Conservation (phyloP, 768 basidiomycete species). For the Cystofilobasidium macerans region DNA sequence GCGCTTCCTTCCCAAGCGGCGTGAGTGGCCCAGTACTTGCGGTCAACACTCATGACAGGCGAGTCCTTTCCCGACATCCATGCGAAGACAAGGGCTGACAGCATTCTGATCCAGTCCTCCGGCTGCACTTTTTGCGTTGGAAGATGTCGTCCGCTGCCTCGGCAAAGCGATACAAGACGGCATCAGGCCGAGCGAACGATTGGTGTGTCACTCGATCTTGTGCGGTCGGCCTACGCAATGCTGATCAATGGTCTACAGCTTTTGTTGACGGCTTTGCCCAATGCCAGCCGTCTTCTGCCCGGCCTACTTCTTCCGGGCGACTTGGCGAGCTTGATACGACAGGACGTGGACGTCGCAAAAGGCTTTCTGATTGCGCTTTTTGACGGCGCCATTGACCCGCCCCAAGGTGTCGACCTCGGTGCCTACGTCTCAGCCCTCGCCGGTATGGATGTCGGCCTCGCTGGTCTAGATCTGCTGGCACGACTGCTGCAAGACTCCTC, state of each 20-base stretch:
- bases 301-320: not conserved
- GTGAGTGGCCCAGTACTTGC: not conserved
- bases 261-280: not conserved
- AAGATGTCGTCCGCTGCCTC: not conserved
- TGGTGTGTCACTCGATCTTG: not conserved
- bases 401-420: not conserved
- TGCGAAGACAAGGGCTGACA: not conserved
- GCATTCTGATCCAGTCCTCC: not conserved
- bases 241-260: not conserved
- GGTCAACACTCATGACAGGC: not conserved
- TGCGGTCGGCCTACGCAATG: no score
- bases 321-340: not conserved
- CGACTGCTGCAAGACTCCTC: conserved; percentile 5
- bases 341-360: not conserved
- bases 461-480: conserved; percentile 12
- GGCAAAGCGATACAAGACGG: not conserved
- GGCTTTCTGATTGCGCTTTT: not conserved
- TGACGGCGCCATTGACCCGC: not conserved
- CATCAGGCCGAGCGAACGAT: not conserved
- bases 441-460: not conserved
- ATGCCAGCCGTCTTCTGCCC: not conserved
- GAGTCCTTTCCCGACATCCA: not conserved
- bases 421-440: conserved; percentile 4
- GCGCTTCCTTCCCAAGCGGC: not conserved
- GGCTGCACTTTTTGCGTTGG: not conserved